Evolutionary conservation across 2,329 filamentous ascomycete species (phyloP), one percentile per base, ranked within the genome.

Genomic region (Aspergillus brunneoviolaceus): DNA sequence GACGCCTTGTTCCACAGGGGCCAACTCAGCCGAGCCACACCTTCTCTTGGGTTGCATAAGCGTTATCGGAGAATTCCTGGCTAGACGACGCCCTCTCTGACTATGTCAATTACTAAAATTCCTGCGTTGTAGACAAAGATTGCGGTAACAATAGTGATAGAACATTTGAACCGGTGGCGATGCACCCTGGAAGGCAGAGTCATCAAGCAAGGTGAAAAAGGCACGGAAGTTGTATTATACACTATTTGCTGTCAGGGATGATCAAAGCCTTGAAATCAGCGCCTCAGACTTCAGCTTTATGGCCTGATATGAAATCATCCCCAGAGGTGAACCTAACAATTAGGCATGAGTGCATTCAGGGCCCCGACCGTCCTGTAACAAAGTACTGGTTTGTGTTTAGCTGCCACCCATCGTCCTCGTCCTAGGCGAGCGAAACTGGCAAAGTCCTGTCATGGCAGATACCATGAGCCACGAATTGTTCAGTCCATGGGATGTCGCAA

Each of bases 1-100:
- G 51, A 61, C 57, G 55, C 52, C 48, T 45, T 59, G 45, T 49
- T 52, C 49, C 29, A 59, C 48, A 59, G 39, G 45, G 45, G 59
- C 57, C 64, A 65, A 63, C 64, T 65, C 65, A 66, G 31, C 55
- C 61, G 57, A 60, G 54, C 51, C 63, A 62, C 58, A 59, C 62
- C 35, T 47, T 55, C 16, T 55, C 23, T 51, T 54, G 48, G 49
- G 57, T 58, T 58, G 58, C 57, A 58, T 60, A 58, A 50, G 25
- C 59, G 48, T 42, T 49, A 23, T 52, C 47, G 51, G 50, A 53
- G 55, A 57, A 59, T 59, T 62, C 57, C 57, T 39, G 29, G 33
- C 47, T 49, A 55, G 51, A 49, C 21, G 51, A 35, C 55, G 52
- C 39, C 25, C 10, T 49, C 33, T 16, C 42, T 57, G 33, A 42